These are phyloP conservation scores for Venturiaceae sp. DNA, from an alignment of 2,329 filamentous ascomycete genomes.

Conservation along the genomic window DNA sequence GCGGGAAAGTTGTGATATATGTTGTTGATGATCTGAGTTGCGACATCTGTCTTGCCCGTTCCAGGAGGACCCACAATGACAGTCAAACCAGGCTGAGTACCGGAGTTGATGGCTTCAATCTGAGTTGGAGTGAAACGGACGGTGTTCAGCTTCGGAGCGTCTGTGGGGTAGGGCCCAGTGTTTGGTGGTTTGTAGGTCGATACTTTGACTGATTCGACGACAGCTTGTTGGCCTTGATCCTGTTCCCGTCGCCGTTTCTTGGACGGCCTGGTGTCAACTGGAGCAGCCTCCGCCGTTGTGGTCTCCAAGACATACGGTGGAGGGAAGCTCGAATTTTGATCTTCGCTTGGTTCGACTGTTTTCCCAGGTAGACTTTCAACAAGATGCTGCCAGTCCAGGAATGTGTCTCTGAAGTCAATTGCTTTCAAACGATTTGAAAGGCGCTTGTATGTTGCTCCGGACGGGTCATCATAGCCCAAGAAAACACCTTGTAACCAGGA, in stretches of 20 bases:
- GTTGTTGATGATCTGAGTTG: slow-evolving; percentile 97
- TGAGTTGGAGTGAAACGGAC: slow-evolving; percentile 88
- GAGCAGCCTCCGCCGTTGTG: slow-evolving; percentile 22
- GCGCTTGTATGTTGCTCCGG: slow-evolving; percentile 76
- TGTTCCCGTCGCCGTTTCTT: slow-evolving; percentile 82
- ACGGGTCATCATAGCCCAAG: slow-evolving; percentile 90
- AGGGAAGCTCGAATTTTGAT: slow-evolving; percentile 62
- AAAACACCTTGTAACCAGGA: slow-evolving; percentile 95
- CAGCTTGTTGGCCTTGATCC: slow-evolving; percentile 54
- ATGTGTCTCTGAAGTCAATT: slow-evolving; percentile 88
- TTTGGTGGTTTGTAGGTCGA: slow-evolving; percentile 86
- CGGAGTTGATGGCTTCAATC: slow-evolving; percentile 85
- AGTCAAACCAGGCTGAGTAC: slow-evolving; percentile 87
- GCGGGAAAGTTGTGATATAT: slow-evolving; percentile 96
- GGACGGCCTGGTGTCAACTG: slow-evolving; percentile 45
- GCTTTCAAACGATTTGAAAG: slow-evolving; percentile 67
- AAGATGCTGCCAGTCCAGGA: slow-evolving; percentile 90
- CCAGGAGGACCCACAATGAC: slow-evolving; percentile 91
- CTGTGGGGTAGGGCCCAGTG: slow-evolving; percentile 78
- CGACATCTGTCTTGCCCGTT: slow-evolving; percentile 98
- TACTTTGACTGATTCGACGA: slow-evolving; percentile 63
- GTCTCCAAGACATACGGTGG: slow-evolving; percentile 78
- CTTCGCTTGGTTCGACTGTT: slow-evolving; percentile 68
- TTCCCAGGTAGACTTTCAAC: slow-evolving; percentile 83
- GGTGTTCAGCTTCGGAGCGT: slow-evolving; percentile 70